Percentiles rank a stretch among this genome's conserved stretches.
phyloP scores from a whole-genome alignment of 768 basidiomycete species.

The Lactarius hatsudake region DNA sequence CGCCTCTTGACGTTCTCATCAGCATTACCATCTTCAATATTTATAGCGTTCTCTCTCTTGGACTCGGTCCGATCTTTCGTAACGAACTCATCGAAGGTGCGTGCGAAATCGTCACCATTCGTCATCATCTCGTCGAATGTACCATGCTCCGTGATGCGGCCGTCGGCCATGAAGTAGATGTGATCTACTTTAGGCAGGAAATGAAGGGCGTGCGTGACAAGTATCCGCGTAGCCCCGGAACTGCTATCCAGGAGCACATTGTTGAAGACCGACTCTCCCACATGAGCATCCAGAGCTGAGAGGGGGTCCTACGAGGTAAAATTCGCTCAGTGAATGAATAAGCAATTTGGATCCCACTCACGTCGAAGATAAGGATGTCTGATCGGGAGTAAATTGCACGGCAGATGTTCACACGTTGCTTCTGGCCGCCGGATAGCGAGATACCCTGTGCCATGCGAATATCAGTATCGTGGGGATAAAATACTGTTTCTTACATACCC shows the following conservation, averaged over 20 bases:
- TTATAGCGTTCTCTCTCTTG: slow-evolving; percentile 42
- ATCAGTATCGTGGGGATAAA: neutral
- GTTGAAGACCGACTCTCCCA: slow-evolving; percentile 84
- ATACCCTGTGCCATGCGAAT: slow-evolving; percentile 52
- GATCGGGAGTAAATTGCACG: slow-evolving; percentile 84
- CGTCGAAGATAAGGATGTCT: slow-evolving; percentile 84
- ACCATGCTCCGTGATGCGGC: slow-evolving; percentile 75
- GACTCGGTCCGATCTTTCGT: slow-evolving; percentile 51
- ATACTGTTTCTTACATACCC: slow-evolving; percentile 32
- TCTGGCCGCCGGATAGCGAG: slow-evolving; percentile 80
- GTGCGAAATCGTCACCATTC: slow-evolving; percentile 57
- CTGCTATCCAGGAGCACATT: slow-evolving; percentile 70
- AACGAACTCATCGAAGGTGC: slow-evolving; percentile 55
- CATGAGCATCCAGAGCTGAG: slow-evolving; percentile 90
- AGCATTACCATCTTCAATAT: slow-evolving; percentile 36
- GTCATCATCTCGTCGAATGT: slow-evolving; percentile 71
- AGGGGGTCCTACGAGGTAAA: slow-evolving; percentile 59
- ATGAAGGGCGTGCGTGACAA: slow-evolving; percentile 91
- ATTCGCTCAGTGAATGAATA: neutral
- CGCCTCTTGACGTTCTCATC: slow-evolving; percentile 40
- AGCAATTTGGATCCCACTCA: slow-evolving; percentile 26
- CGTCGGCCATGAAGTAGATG: slow-evolving; percentile 75
- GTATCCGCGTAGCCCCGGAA: slow-evolving; percentile 71
- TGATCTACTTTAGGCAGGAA: slow-evolving; percentile 87
- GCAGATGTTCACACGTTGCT: slow-evolving; percentile 81